These are phyloP conservation scores for Xylaria sp. DNA, from an alignment of 495 filamentous ascomycete genomes.

Conservation along the genomic window DNA sequence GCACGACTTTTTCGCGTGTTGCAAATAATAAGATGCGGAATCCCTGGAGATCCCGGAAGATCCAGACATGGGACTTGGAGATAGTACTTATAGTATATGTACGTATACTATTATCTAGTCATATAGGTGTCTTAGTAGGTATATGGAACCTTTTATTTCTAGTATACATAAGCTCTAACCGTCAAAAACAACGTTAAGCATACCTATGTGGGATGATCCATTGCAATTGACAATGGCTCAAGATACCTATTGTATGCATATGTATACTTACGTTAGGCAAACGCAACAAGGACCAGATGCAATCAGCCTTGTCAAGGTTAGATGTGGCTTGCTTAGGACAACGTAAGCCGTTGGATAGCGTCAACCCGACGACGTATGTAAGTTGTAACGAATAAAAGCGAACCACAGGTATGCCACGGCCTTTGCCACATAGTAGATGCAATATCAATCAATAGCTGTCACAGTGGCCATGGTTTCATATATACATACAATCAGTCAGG, in stretches of 20 bases:
- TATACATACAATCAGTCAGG: too few relatives aligned
- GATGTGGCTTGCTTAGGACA: neutral
- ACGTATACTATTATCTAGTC: too few relatives aligned
- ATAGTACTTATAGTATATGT: too few relatives aligned
- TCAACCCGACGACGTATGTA: neutral
- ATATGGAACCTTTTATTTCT: neutral
- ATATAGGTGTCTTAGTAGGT: neutral
- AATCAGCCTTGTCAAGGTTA: neutral
- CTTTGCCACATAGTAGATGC: too few relatives aligned
- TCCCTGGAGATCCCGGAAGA: conserved; percentile 9
- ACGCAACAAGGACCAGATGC: neutral
- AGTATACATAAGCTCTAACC: neutral
- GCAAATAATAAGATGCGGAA: conserved; percentile 1
- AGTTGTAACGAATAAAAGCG: neutral
- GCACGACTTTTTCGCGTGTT: neutral
- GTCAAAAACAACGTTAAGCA: neutral
- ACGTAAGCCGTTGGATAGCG: neutral
- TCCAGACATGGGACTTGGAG: neutral
- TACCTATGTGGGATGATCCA: neutral
- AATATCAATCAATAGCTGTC: neutral
- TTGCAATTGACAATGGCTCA: neutral
- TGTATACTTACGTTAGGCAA: neutral
- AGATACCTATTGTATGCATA: too few relatives aligned
- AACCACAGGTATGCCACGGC: too few relatives aligned
- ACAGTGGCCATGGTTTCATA: too few relatives aligned